A percentile compares a stretch with the other conserved stretches of the same genome.
These are phyloP conservation scores for Pichia sp. DNA, from an alignment of 1,139 yeast species.

Conservation along the genomic window DNA sequence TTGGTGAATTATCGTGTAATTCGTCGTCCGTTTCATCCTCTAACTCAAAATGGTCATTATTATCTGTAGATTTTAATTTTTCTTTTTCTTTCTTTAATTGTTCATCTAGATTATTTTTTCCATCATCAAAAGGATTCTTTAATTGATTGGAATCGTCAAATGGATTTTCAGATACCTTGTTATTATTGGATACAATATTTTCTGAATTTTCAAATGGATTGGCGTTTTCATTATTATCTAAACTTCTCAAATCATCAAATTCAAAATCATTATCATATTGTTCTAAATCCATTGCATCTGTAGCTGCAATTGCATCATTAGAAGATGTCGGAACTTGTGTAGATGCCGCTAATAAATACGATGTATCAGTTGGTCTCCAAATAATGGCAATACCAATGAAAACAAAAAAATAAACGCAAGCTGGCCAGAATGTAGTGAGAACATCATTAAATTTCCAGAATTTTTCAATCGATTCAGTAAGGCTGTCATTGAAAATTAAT, in stretches of 20 bases:
- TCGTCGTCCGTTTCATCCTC: conserved; percentile 27
- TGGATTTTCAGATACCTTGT: conserved; percentile 19
- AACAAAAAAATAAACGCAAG: conserved; percentile 76
- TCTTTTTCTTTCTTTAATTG: conserved; percentile 21
- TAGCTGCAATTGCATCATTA: conserved; percentile 61
- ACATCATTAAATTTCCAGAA: conserved; percentile 93
- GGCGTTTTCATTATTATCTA: conserved; percentile 26
- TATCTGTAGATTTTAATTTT: conserved; percentile 13
- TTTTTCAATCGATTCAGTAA: conserved; percentile 70
- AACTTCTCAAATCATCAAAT: conserved; percentile 63
- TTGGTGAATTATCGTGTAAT: neutral
- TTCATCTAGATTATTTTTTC: conserved; percentile 20
- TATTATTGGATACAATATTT: neutral
- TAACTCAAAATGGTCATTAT: conserved; percentile 22
- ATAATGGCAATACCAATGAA: conserved; percentile 81
- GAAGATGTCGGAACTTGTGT: conserved; percentile 85
- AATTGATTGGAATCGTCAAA: conserved; percentile 22
- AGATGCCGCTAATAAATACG: conserved; percentile 90
- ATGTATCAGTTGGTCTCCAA: conserved; percentile 97
- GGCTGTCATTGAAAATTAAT: conserved; percentile 65
- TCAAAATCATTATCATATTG: conserved; percentile 51
- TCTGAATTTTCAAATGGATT: conserved; percentile 27
- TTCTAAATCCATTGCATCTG: conserved; percentile 45
- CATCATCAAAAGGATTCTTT: conserved; percentile 15
- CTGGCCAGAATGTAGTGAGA: conserved; percentile 90